phyloP scores from a whole-genome alignment of 495 filamentous ascomycete species.

The Xylaria telfairii region DNA sequence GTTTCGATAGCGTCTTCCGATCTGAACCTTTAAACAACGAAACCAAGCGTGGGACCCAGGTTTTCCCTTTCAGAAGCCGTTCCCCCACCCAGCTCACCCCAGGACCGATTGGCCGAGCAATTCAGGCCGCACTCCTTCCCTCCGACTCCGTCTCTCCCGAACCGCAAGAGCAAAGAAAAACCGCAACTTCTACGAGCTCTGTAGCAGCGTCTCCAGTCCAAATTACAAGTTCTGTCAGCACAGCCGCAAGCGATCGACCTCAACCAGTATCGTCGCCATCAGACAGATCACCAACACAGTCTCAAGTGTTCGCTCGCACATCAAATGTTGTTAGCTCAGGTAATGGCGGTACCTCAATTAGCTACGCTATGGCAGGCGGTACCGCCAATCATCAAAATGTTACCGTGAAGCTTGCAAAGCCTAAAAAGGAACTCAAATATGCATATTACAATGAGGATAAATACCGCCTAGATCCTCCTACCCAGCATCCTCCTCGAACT shows the following conservation, averaged over 20 bases:
- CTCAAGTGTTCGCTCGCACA: constrained; percentile 32
- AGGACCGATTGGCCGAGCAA: constrained; percentile 37
- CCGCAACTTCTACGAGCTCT: constrained; percentile 28
- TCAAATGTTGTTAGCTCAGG: constrained; percentile 39
- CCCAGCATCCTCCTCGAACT: constrained; percentile 40
- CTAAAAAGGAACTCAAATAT: constrained; percentile 39
- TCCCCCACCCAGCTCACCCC: constrained; percentile 29
- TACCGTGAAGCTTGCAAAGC: constrained; percentile 40
- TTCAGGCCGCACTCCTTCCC: constrained; percentile 28
- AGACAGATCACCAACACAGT: background rate
- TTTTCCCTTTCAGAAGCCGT: constrained; percentile 26
- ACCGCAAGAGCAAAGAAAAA: constrained; percentile 30
- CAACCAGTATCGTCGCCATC: constrained; percentile 17
- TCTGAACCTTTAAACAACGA: constrained; percentile 39
- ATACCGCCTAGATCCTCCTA: constrained; percentile 38
- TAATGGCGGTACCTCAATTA: constrained; percentile 43
- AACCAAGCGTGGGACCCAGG: constrained; percentile 29
- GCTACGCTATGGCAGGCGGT: constrained; percentile 41
- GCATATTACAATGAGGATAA: constrained; percentile 36
- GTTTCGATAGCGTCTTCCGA: constrained; percentile 41
- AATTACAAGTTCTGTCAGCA: constrained; percentile 13
- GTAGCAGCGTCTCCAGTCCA: constrained; percentile 34
- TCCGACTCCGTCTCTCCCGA: constrained; percentile 20
- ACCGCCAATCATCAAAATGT: constrained; percentile 39
- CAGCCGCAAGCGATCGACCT: constrained; percentile 4